Evolutionary conservation across 2,329 filamentous ascomycete species (phyloP), one percentile per base, ranked within the genome.

Genomic region (Grosmannia penicillata): DNA sequence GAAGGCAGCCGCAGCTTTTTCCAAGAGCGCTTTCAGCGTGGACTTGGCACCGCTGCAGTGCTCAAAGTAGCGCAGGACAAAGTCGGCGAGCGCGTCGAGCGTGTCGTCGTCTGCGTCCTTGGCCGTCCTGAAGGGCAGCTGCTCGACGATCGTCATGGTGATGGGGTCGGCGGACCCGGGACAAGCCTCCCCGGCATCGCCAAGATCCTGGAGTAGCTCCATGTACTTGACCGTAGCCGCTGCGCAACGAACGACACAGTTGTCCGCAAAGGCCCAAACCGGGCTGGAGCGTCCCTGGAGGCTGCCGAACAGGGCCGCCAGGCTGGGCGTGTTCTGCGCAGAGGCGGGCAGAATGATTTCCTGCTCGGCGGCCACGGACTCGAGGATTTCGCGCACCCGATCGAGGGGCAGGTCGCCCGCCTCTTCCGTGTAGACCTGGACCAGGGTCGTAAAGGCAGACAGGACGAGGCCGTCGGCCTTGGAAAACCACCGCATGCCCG

Each of bases 401-500:
- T 61, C 50, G 28, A 70, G 59, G 4, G 68, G 60, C n/a, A 70
- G 51, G 11, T 57, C 63, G 6, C 59, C 55, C 17, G 65, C 60
- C 4, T 65, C 65, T 21, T 66, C 63, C 4, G 65, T 61, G 26
- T 68, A 62, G 6, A 81, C 61, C 42, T 68, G 74, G 6, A 89
- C 56, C 18, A 89, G 65, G 0, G 76, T 75, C n/a, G 74, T 72
- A 45, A 86, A 84, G 0, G 82, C 80, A 4, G 81, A 84, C 28
- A 72, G 61, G 2, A 57, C 53, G n/a, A 81, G 62, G 1, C 67
- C 67, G 46, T 80, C 72, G 42, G 63, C 71, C 51, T 82, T 87
- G 45, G 81, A 70, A 62, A 91, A 95, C 89, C 89, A 96, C 45
- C 81, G 76, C 77, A 94, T 91, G 6, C 78, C 78, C 1, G 82